A percentile compares a stretch with the other conserved stretches of the same genome.
Evolutionary conservation across 768 basidiomycete species (phyloP).

Genomic region (Agrocybe pediades): DNA sequence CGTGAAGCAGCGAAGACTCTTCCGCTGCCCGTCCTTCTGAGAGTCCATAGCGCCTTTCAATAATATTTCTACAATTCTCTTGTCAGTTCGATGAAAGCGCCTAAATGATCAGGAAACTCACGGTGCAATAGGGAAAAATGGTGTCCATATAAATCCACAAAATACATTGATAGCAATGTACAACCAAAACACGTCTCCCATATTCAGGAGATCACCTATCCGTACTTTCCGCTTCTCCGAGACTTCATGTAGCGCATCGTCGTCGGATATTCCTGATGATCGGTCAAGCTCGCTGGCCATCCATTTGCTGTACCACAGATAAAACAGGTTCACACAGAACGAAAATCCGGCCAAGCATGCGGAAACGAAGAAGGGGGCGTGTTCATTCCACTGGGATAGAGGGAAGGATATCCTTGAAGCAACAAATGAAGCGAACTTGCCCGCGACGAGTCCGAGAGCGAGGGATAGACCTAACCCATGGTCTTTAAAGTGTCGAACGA

Average conservation of each 20-base stretch:
- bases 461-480: constrained; percentile 13
- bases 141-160: constrained; percentile 14
- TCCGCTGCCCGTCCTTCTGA: constrained; percentile 12
- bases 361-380: constrained; percentile 12
- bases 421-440: constrained; percentile 10
- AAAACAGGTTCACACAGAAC: constrained; percentile 11
- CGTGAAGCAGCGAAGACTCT: constrained; percentile 11
- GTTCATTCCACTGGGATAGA: constrained; percentile 11
- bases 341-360: constrained; percentile 13
- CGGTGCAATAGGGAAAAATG: constrained; percentile 14
- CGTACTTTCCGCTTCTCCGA: constrained; percentile 8
- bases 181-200: constrained; percentile 14
- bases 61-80: constrained; percentile 3
- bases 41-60: constrained; percentile 8
- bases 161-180: constrained; percentile 15
- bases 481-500: constrained; percentile 13
- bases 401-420: constrained; percentile 12
- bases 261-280: not conserved
- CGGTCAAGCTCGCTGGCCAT: constrained; percentile 7
- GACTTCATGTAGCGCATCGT: constrained; percentile 7
- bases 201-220: constrained; percentile 6
- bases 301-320: constrained; percentile 13
- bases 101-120: too few species aligned
- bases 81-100: too few species aligned
- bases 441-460: constrained; percentile 12